phyloP scores from a whole-genome alignment of 352 stramenopile genomes.

The Phytopythium boreale region DNA sequence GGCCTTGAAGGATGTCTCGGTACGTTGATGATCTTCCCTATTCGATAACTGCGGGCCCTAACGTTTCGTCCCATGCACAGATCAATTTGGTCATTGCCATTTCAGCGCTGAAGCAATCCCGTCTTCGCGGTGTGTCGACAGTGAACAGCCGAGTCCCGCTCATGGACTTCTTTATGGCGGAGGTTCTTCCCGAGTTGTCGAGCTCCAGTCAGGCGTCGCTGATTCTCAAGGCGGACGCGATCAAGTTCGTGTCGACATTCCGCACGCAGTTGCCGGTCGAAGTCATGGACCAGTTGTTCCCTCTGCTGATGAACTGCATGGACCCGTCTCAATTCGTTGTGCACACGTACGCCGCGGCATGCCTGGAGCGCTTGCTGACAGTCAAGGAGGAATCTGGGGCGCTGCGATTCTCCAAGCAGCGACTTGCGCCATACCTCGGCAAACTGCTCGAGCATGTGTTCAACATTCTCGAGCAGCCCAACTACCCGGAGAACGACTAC shows the following conservation, averaged over 20 bases:
- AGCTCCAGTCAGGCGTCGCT: slow-evolving; percentile 75
- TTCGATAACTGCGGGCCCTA: neutral
- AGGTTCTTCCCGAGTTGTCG: slow-evolving; percentile 94
- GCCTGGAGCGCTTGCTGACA: slow-evolving; percentile 95
- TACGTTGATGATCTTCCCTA: too few species aligned
- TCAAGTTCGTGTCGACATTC: slow-evolving; percentile 99
- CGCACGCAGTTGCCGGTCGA: slow-evolving; percentile 94
- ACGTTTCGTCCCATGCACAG: slow-evolving; percentile 11
- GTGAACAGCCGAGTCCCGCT: slow-evolving; percentile 94
- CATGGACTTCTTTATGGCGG: slow-evolving; percentile 95
- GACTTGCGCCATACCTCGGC: slow-evolving; percentile 90
- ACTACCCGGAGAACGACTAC: slow-evolving; percentile 98
- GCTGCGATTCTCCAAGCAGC: slow-evolving; percentile 77
- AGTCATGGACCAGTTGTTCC: slow-evolving; percentile 92
- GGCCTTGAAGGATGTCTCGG: slow-evolving; percentile 95
- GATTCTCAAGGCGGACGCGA: slow-evolving; percentile 95
- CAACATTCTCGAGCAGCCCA: slow-evolving; percentile 91
- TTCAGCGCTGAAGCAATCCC: slow-evolving; percentile 92
- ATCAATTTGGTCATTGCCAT: slow-evolving; percentile 96
- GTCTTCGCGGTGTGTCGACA: slow-evolving; percentile 91
- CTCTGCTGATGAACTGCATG: slow-evolving; percentile 88
- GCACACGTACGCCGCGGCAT: slow-evolving; percentile 96
- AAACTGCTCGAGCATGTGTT: slow-evolving; percentile 95
- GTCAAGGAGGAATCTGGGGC: slow-evolving; percentile 85
- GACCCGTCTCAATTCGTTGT: slow-evolving; percentile 92